Evolutionary conservation across 805 yeast species (phyloP).

Genomic region (Starmerella gropengiesseri): DNA sequence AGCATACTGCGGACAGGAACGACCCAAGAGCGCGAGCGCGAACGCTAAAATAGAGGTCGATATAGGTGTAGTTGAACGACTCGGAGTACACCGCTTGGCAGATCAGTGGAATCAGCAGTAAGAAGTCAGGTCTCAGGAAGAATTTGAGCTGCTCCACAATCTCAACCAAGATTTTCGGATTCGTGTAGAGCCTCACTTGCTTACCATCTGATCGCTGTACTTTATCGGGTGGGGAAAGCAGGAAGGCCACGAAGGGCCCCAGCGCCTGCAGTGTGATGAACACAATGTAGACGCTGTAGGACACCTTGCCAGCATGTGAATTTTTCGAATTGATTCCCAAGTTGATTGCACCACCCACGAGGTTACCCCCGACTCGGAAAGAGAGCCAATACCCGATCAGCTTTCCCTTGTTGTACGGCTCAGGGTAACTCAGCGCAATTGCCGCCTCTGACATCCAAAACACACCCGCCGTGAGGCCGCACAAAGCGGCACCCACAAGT

Average conservation of each 20-base stretch:
- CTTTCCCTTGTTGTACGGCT: conserved; percentile 20
- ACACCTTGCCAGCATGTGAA: conserved; percentile 16
- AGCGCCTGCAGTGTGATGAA: conserved; percentile 22
- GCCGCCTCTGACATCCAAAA: conserved; percentile 25
- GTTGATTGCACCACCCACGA: conserved; percentile 24
- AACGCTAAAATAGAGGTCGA: conserved; percentile 37
- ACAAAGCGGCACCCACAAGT: conserved; percentile 20
- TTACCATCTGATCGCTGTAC: conserved; percentile 29
- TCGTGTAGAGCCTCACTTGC: conserved; percentile 12
- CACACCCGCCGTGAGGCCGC: conserved; percentile 25
- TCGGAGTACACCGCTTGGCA: conserved; percentile 19
- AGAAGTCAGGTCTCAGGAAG: conserved; percentile 9
- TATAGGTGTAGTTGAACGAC: conserved; percentile 14
- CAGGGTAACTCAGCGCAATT: conserved; percentile 23
- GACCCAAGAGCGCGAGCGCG: conserved; percentile 47
- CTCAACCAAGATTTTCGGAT: conserved; percentile 4
- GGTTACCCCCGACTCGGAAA: conserved; percentile 19
- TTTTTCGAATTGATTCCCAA: conserved; percentile 16
- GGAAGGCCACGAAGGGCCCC: conserved; percentile 21
- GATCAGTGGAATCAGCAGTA: conserved; percentile 15
- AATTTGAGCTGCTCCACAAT: conserved; percentile 13
- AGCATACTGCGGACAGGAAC: conserved; percentile 44
- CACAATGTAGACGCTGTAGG: conserved; percentile 11
- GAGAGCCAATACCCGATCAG: conserved; percentile 22
- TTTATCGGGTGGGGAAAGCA: conserved; percentile 20